phyloP scores from a whole-genome alignment of 225 moss, liverwort and hornwort species.

The Takakia lepidozioides region DNA sequence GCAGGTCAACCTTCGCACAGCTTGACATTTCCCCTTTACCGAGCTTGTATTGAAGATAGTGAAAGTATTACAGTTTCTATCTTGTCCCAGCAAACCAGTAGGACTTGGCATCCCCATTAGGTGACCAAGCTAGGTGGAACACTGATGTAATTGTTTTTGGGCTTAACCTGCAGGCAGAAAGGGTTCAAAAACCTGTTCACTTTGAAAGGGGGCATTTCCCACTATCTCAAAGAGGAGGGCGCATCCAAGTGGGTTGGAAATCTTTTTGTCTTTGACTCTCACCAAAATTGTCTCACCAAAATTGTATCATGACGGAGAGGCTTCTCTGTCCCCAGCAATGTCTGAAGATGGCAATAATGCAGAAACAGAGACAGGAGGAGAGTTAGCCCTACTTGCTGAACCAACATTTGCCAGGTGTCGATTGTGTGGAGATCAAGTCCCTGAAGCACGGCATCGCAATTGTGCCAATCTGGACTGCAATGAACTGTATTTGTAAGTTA shows the following conservation, averaged over 20 bases:
- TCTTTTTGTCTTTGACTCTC: constrained; percentile 89
- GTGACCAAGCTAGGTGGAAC: too few relatives aligned
- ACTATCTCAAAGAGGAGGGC: constrained; percentile 95
- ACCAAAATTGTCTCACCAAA: constrained; percentile 63
- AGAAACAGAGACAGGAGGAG: too few relatives aligned
- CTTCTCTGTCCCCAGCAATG: constrained; percentile 5
- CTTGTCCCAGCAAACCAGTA: too few relatives aligned
- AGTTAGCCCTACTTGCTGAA: too few relatives aligned
- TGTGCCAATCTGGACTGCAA: constrained; percentile 99
- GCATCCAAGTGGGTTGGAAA: constrained; percentile 76
- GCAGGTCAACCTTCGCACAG: too few relatives aligned
- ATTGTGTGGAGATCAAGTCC: constrained; percentile 58
- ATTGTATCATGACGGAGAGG: constrained; percentile 26
- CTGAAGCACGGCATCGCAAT: constrained; percentile 82
- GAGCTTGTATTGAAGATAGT: background rate
- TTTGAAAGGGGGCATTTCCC: constrained; percentile 80
- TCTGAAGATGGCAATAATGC: constrained; percentile 5
- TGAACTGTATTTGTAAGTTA: constrained; percentile 71
- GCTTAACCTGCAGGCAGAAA: constrained; percentile 36
- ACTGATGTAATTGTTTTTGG: background rate
- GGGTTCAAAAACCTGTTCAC: constrained; percentile 87
- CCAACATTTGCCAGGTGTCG: constrained; percentile 46
- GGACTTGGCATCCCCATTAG: too few relatives aligned
- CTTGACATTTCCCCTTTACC: too few relatives aligned
- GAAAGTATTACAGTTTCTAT: too few relatives aligned